Evolutionary conservation across 352 stramenopile species (phyloP).

Genomic region (Phytophthora podocarpi): DNA sequence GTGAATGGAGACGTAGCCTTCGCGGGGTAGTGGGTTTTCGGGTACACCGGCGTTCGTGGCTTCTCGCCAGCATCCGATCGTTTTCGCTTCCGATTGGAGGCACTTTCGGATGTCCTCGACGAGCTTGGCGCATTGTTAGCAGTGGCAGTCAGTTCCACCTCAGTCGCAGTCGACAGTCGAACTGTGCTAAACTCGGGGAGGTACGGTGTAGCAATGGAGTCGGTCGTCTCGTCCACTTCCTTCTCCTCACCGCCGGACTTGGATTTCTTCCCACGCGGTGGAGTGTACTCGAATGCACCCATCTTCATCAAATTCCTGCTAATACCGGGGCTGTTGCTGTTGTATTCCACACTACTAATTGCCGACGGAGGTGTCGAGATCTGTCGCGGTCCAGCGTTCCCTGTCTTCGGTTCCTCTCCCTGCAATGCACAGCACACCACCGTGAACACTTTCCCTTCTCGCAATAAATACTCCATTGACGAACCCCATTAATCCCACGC

Average conservation of each 20-base stretch:
- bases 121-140: slow-evolving; percentile 3
- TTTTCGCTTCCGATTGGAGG: slow-evolving; percentile 54
- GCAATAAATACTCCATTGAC: not conserved
- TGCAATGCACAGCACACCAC: slow-evolving; percentile 5
- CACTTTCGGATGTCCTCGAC: slow-evolving; percentile 24
- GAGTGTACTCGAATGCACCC: slow-evolving; percentile 79
- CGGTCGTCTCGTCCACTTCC: slow-evolving; percentile 29
- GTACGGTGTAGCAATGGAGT: slow-evolving; percentile 49
- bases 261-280: slow-evolving; percentile 43
- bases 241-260: slow-evolving; percentile 16
- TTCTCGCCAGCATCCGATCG: slow-evolving; percentile 34
- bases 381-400: slow-evolving; percentile 21
- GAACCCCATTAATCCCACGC: not conserved
- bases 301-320: slow-evolving; percentile 86
- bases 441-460: not conserved
- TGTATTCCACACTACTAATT: slow-evolving; percentile 77
- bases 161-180: slow-evolving; percentile 30
- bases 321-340: slow-evolving; percentile 62
- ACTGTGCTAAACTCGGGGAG: slow-evolving; percentile 68
- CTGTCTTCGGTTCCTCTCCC: slow-evolving; percentile 20
- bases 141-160: slow-evolving; percentile 7
- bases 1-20: slow-evolving; percentile 33
- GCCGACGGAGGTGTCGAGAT: slow-evolving; percentile 62
- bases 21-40: slow-evolving; percentile 56
- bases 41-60: slow-evolving; percentile 37